phyloP scores from a whole-genome alignment of 148 eudicot species.

The Oxyria digyna region DNA sequence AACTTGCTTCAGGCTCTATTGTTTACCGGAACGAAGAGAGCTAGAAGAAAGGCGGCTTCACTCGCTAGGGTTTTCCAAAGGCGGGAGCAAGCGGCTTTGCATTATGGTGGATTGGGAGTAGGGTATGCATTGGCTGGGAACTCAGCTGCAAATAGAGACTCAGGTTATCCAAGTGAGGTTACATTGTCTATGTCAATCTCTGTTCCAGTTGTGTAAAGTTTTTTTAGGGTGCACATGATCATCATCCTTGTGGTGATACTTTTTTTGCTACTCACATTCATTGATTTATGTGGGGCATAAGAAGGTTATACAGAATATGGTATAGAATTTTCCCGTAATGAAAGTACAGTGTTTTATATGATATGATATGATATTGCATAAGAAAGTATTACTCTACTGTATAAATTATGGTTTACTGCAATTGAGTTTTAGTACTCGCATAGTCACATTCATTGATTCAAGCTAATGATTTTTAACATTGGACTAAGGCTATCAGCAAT shows the following conservation, averaged over 20 bases:
- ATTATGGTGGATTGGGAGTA: conserved; percentile 35
- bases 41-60: conserved; percentile 86
- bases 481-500: too few relatives aligned
- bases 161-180: conserved; percentile 40
- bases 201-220: conserved; percentile 48
- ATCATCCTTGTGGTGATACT: background rate
- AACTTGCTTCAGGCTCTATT: conserved; percentile 50
- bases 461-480: background rate
- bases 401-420: background rate
- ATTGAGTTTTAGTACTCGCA: background rate
- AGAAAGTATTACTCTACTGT: background rate
- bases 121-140: conserved; percentile 47
- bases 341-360: background rate
- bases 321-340: background rate
- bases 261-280: conserved; percentile 7
- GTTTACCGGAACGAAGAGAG: conserved; percentile 84
- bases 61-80: conserved; percentile 82
- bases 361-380: background rate
- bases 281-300: conserved; percentile 8
- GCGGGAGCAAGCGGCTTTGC: conserved; percentile 40
- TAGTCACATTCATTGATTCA: background rate
- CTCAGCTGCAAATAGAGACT: conserved; percentile 27
- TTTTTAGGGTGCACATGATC: conserved; percentile 15
- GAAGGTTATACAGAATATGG: background rate
- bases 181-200: conserved; percentile 41